A percentile compares a stretch with the other conserved stretches of the same genome.
These are phyloP conservation scores for Erythrophleum ivorense DNA, from an alignment of 331 rosid genomes.

Conservation along the genomic window DNA sequence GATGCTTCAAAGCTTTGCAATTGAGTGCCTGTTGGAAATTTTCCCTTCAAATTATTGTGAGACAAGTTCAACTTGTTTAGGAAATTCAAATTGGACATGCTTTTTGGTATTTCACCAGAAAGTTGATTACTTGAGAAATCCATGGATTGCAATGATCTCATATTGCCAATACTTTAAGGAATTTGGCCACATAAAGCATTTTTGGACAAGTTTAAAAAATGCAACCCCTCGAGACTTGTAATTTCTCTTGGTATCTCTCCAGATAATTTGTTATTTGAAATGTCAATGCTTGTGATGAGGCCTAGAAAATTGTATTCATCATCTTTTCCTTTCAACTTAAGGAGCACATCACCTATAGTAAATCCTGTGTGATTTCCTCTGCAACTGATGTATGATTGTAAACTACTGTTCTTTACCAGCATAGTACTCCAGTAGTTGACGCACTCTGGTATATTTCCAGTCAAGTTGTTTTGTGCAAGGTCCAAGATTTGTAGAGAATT, in stretches of 20 bases:
- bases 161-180: constrained; percentile 16
- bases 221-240: background rate
- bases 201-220: constrained; percentile 34
- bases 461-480: constrained; percentile 31
- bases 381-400: background rate
- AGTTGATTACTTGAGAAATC: constrained; percentile 4
- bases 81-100: too few relatives aligned
- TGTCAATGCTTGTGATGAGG: background rate
- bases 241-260: constrained; percentile 43
- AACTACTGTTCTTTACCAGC: background rate
- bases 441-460: constrained; percentile 37
- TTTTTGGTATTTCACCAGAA: too few relatives aligned
- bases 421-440: constrained; percentile 26
- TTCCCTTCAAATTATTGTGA: constrained; percentile 22
- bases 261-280: constrained; percentile 29
- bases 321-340: constrained; percentile 30
- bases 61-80: constrained; percentile 27
- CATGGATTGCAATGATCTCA: background rate
- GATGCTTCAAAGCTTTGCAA: constrained; percentile 25
- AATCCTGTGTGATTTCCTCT: too few relatives aligned
- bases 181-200: constrained; percentile 40
- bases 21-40: constrained; percentile 36
- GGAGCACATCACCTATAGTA: background rate
- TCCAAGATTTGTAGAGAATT: constrained; percentile 32
- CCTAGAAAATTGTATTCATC: background rate